Conservation (phyloP, 805 yeast species). For the Candida germanica region DNA sequence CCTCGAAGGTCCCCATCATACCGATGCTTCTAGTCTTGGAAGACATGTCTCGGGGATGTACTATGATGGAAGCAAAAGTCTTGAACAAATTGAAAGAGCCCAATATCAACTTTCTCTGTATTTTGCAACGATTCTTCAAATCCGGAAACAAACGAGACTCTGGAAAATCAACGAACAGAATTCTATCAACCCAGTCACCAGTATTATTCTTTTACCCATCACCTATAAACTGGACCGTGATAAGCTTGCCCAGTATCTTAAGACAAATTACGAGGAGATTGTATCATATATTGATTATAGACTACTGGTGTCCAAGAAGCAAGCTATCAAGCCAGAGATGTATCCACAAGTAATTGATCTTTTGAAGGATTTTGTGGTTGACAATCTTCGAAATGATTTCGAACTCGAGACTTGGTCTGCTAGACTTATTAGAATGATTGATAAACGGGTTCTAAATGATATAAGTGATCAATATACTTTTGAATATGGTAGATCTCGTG, state of each 20-base stretch:
- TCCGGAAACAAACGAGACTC: slow-evolving; percentile 47
- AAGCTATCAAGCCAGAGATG: slow-evolving; percentile 1
- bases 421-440: slow-evolving; percentile 28
- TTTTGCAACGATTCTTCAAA: slow-evolving; percentile 45
- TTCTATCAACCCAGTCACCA: slow-evolving; percentile 28
- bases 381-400: slow-evolving; percentile 46
- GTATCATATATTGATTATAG: background rate
- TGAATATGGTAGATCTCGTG: slow-evolving; percentile 52
- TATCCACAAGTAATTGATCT: slow-evolving; percentile 41
- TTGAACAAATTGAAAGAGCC: slow-evolving; percentile 11
- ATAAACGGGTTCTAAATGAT: slow-evolving; percentile 9
- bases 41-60: background rate
- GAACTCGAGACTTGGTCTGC: slow-evolving; percentile 47
- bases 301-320: background rate
- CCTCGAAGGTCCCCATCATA: too few species aligned
- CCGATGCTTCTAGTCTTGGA: background rate
- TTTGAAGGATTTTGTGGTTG: slow-evolving; percentile 54
- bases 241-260: slow-evolving; percentile 15
- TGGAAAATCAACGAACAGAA: slow-evolving; percentile 38
- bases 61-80: background rate
- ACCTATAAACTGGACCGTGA: slow-evolving; percentile 12
- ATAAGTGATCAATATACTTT: slow-evolving; percentile 8
- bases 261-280: background rate
- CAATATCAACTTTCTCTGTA: slow-evolving; percentile 18
- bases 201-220: slow-evolving; percentile 33